A percentile compares a stretch with the other conserved stretches of the same genome.
Conservation (phyloP, 2,329 filamentous ascomycete species). For the Ophioceras dolichostomum region DNA sequence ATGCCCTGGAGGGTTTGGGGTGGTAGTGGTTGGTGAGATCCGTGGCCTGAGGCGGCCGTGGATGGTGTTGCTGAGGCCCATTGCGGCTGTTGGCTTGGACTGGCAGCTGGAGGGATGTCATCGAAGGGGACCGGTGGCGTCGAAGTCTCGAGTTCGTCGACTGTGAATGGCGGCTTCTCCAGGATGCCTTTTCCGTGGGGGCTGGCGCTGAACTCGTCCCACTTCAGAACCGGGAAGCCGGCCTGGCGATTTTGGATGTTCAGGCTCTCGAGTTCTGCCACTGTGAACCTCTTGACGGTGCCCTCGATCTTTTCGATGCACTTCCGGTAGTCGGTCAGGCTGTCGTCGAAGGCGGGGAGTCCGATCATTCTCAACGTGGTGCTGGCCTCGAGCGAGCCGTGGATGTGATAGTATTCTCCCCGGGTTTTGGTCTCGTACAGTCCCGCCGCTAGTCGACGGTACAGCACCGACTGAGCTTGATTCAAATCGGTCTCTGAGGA, state of each 20-base stretch:
- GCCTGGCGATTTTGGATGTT: constrained; percentile 27
- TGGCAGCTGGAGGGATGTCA: too few species aligned
- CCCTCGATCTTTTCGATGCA: constrained; percentile 47
- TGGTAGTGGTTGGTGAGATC: too few species aligned
- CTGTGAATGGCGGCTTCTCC: constrained; percentile 29
- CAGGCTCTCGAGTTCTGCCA: constrained; percentile 27
- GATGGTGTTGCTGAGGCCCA: too few species aligned
- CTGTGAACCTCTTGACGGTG: constrained; percentile 16
- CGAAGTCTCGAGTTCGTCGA: constrained; percentile 20
- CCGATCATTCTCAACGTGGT: constrained; percentile 31
- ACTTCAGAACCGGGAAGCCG: constrained; percentile 29
- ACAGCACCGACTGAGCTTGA: constrained; percentile 56
- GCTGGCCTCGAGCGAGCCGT: constrained; percentile 32
- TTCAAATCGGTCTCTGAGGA: constrained; percentile 57
- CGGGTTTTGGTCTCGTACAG: constrained; percentile 8
- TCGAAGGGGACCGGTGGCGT: constrained; percentile 35
- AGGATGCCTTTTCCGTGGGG: constrained; percentile 23
- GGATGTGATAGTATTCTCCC: constrained; percentile 41
- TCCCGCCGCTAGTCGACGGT: constrained; percentile 19
- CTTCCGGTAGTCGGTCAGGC: constrained; percentile 17
- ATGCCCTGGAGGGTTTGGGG: constrained; percentile 28
- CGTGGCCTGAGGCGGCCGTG: constrained; percentile 11
- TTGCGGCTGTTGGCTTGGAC: too few species aligned
- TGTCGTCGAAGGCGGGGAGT: constrained; percentile 17
- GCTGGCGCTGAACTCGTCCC: constrained; percentile 27